Base-by-base conservation (phyloP, 83 land plant species). In the Thuja plicata region DNA sequence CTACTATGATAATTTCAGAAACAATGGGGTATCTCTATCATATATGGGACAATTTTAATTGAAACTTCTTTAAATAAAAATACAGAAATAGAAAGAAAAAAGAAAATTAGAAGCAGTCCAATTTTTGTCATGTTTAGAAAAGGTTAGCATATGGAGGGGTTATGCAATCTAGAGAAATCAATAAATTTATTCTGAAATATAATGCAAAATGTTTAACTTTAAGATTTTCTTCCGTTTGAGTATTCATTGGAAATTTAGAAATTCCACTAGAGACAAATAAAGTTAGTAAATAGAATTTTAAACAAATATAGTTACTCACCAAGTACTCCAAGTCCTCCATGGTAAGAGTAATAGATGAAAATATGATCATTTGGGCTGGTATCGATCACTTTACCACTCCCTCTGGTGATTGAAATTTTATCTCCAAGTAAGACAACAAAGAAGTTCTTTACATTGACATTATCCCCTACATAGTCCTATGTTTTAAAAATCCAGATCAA, bases 271-370 rank as follows among this genome's bases (percentile, higher is more conserved):
- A 19, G 66, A 19, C n/a, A 5, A 60, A 4, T 19, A 60, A 60
- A 60, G 24, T 5, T 27, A 60, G 19, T 60, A 60, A 5, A 3
- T 19, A 60, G 27, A 60, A 60, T 60, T 55, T 73, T 11, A 73
- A 73, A 9, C 15, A 3, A 2, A 16, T 16, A 57, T 57, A 19
- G 11, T 27, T 7, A 87, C 95, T 71, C 43, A 97, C 99, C 99
- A 74, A 97, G 97, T 66, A 97, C 99, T 62, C 98, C 97, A 55
- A 97, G 96, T 57, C 99, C 97, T 66, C 99, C 99, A 90, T 97
- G 99, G 66, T 97, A 97, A 8, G 97, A 93, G 90, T 97, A 97
- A 91, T 92, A 97, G 15, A 97, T 79, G 76, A 96, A 97, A 74
- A 96, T 95, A 50, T 92, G 91, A 89, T 97, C 98, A 85, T 95